Evolutionary conservation across 2,329 filamentous ascomycete species (phyloP), one percentile per base, ranked within the genome.

Genomic region (Arthrobotrys megalospora): DNA sequence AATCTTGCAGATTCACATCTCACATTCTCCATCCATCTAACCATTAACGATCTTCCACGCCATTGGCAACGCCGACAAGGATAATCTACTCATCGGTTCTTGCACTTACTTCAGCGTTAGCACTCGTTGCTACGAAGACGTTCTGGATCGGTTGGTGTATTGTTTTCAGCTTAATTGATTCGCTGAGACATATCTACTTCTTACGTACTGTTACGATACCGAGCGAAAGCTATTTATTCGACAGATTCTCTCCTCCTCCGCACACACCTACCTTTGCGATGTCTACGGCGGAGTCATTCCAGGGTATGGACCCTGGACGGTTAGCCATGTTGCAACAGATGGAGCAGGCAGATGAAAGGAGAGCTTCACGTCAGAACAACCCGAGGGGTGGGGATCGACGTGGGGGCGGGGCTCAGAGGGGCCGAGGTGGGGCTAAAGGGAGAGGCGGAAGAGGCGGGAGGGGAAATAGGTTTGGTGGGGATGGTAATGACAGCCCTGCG

Each of bases 241-340:
- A 8, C 38, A 5, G 4, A 58, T 38, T 11, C 32, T n/a, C 52
- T 21, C 47, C 58, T 16, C 50, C 14, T 16, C 14, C 8, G 16
- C 50, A 34, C 24, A 16, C 36, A 11, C 21, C 47, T n/a, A 48
- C 58, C 55, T 41, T 19, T 41, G 55, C 38, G 43, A 77, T 77
- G 73, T 72, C 68, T 14, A 63, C 66, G 21, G 14, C 64, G 34
- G 63, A 48, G 10, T 47, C 43, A 45, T 77, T 77, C 24, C 50
- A 77, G 34, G 73, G 73, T 21, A 66, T 77, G 48, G 53, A 77
- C 38, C 73, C 73, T 7, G 60, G 66, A 6, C 66, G 73, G 12
- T 41, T 77, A 48, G 73, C 73, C 10, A 77, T 77, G 73, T 55
- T 77, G 16, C 73, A 77, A 16, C 66, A 77, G 38, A 47, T 63